Evolutionary conservation across 169 alveolate genomes (phyloP).

Genomic region (Ichthyophthirius multifiliis): DNA sequence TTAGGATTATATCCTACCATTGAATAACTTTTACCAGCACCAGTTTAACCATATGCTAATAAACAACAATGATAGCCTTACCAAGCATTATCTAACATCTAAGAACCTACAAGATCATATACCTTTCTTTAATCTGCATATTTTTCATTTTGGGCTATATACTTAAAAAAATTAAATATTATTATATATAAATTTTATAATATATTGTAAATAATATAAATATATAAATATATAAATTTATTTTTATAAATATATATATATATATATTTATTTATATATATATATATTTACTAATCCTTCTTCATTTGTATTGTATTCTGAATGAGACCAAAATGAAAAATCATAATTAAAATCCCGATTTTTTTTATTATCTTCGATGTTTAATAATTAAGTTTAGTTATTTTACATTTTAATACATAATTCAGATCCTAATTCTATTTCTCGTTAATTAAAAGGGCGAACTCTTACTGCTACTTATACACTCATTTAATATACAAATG

Average conservation of each 20-base stretch:
- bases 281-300: constrained; percentile 32
- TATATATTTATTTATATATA: not conserved
- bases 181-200: too few relatives aligned
- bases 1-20: constrained; percentile 95
- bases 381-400: constrained; percentile 61
- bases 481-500: not conserved
- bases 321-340: constrained; percentile 93
- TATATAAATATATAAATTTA: not conserved
- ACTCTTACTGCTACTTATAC: constrained; percentile 91
- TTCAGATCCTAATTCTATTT: constrained; percentile 70
- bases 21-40: constrained; percentile 91
- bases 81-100: constrained; percentile 92
- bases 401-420: constrained; percentile 85
- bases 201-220: not conserved
- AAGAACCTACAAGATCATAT: constrained; percentile 82
- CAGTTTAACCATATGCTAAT: constrained; percentile 93
- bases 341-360: constrained; percentile 87
- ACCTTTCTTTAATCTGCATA: constrained; percentile 87
- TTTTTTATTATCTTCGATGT: constrained; percentile 50
- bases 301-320: constrained; percentile 78
- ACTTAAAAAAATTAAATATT: not conserved
- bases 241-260: not conserved
- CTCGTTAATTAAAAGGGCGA: constrained; percentile 87
- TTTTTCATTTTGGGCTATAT: constrained; percentile 30
- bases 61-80: constrained; percentile 93